These are phyloP conservation scores for Coniochaeta sp. DNA, from an alignment of 2,329 filamentous ascomycete genomes.

Conservation along the genomic window DNA sequence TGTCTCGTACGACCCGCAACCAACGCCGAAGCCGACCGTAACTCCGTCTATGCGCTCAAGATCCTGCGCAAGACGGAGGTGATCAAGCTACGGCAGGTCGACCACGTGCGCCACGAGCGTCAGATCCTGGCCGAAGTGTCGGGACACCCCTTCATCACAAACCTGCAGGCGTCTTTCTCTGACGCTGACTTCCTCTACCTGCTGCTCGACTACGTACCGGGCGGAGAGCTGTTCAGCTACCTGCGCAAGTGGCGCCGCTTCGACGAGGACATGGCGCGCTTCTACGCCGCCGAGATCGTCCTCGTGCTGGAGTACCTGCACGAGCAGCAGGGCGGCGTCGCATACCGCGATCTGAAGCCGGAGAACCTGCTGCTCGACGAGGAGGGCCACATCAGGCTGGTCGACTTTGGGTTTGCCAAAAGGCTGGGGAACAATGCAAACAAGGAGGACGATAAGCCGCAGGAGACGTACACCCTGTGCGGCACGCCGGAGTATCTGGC, in stretches of 20 bases:
- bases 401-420: conserved; percentile 83
- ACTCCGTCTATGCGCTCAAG: conserved; percentile 74
- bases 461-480: conserved; percentile 76
- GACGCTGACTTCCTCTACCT: conserved; percentile 75
- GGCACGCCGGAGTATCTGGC: conserved; percentile 80
- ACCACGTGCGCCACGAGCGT: conserved; percentile 80
- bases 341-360: conserved; percentile 76
- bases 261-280: conserved; percentile 69
- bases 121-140: conserved; percentile 70
- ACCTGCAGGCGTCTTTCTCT: conserved; percentile 70
- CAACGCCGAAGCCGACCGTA: conserved; percentile 40
- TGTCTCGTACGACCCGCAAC: conserved; percentile 64
- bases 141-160: conserved; percentile 78
- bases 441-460: conserved; percentile 34
- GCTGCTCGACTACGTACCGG: conserved; percentile 76
- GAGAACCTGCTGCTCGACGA: conserved; percentile 75
- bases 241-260: conserved; percentile 71
- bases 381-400: conserved; percentile 72
- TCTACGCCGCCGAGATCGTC: conserved; percentile 80
- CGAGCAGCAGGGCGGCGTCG: conserved; percentile 68
- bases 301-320: conserved; percentile 75
- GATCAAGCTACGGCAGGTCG: conserved; percentile 77
- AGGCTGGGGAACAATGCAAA: conserved; percentile 57
- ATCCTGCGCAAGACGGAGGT: conserved; percentile 68
- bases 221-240: conserved; percentile 80